phyloP scores from a whole-genome alignment of 2,329 filamentous ascomycete species.

The Exophiala spinifera region DNA sequence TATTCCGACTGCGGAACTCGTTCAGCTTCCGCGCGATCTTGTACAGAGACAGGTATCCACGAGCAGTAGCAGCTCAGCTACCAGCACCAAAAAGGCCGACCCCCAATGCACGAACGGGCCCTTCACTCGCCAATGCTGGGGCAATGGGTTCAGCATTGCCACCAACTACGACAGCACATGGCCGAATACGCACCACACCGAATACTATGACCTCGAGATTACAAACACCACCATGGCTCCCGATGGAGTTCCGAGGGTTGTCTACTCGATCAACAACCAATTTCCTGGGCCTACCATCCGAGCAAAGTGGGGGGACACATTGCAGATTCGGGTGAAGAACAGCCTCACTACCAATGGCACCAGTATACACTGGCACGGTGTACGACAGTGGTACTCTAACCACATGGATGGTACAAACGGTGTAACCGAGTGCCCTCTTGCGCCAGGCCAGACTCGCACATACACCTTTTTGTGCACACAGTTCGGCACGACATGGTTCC shows the following conservation, averaged over 20 bases:
- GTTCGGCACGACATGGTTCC: slow-evolving; percentile 59
- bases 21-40: slow-evolving; percentile 15
- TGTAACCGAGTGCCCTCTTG: slow-evolving; percentile 51
- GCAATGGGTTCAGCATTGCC: slow-evolving; percentile 27
- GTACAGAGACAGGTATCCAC: slow-evolving; percentile 12
- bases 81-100: slow-evolving; percentile 14
- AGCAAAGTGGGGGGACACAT: slow-evolving; percentile 60
- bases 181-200: slow-evolving; percentile 29
- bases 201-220: slow-evolving; percentile 27
- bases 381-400: slow-evolving; percentile 56
- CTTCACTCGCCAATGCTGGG: slow-evolving; percentile 29
- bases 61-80: slow-evolving; percentile 10
- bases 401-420: slow-evolving; percentile 57
- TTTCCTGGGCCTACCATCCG: slow-evolving; percentile 66
- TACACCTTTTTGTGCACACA: slow-evolving; percentile 58
- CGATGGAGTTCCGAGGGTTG: slow-evolving; percentile 43
- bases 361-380: slow-evolving; percentile 62
- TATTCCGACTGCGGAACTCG: slow-evolving; percentile 21
- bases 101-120: slow-evolving; percentile 27
- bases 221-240: slow-evolving; percentile 40
- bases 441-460: slow-evolving; percentile 52
- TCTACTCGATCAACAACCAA: slow-evolving; percentile 56
- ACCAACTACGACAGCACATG: slow-evolving; percentile 30
- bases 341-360: slow-evolving; percentile 55
- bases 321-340: slow-evolving; percentile 56